A percentile compares a stretch with the other conserved stretches of the same genome.
Evolutionary conservation across 148 eudicot species (phyloP).

Genomic region (Vaccinium myrtillus): DNA sequence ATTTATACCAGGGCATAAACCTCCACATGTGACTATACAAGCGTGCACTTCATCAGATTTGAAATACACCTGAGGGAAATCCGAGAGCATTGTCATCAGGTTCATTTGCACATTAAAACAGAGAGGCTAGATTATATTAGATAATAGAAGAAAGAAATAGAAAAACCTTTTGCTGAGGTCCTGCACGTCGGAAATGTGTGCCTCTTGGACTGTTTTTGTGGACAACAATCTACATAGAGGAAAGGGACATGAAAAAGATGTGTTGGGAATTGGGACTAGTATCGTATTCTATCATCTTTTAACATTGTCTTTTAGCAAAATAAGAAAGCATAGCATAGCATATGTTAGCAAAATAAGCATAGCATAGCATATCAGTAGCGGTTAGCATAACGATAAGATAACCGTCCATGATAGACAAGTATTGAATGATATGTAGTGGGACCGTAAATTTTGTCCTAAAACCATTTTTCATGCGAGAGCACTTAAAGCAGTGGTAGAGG

Average conservation of each 20-base stretch:
- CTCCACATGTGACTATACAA: constrained; percentile 59
- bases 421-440: no score
- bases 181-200: constrained; percentile 20
- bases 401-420: no score
- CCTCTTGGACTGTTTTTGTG: constrained; percentile 22
- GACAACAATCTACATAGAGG: constrained; percentile 11
- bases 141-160: background rate
- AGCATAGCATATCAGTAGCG: no score
- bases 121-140: background rate
- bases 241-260: background rate
- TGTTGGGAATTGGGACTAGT: background rate
- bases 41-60: constrained; percentile 50
- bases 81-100: background rate
- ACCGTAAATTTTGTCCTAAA: no score
- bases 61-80: constrained; percentile 43
- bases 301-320: background rate
- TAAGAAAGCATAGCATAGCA: background rate
- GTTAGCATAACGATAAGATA: no score
- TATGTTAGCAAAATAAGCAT: no score
- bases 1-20: constrained; percentile 56
- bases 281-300: background rate
- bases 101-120: background rate
- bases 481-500: no score
- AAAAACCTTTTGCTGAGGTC: constrained; percentile 23
- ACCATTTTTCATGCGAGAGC: no score